Percentiles rank a stretch among this genome's conserved stretches.
phyloP scores from a whole-genome alignment of 805 yeast species.

The Monosporozyma servazzii region DNA sequence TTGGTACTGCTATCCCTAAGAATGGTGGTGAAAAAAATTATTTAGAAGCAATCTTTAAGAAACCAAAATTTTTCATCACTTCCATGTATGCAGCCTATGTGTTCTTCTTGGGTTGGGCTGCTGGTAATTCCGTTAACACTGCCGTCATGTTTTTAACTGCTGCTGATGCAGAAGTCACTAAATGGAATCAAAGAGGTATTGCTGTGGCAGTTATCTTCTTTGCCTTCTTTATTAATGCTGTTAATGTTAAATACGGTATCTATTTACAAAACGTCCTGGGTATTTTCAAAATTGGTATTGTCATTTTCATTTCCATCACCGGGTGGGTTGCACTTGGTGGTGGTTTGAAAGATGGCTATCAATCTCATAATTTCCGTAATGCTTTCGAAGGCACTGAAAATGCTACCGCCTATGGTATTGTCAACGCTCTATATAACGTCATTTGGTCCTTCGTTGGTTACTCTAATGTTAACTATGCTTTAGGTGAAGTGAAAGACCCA shows the following conservation, averaged over 20 bases:
- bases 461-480: constrained; percentile 74
- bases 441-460: constrained; percentile 83
- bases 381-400: constrained; percentile 45
- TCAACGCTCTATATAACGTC: constrained; percentile 69
- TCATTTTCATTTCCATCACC: constrained; percentile 58
- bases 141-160: constrained; percentile 73
- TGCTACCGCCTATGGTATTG: constrained; percentile 60
- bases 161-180: constrained; percentile 54
- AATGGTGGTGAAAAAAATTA: constrained; percentile 86
- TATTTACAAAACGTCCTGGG: constrained; percentile 60
- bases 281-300: constrained; percentile 61
- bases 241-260: constrained; percentile 57
- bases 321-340: constrained; percentile 84
- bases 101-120: constrained; percentile 76
- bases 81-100: constrained; percentile 61
- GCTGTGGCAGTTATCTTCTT: constrained; percentile 69
- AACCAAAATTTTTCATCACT: constrained; percentile 61
- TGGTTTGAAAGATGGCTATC: constrained; percentile 42
- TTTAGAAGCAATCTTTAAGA: constrained; percentile 58
- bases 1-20: constrained; percentile 68
- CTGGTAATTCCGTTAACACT: constrained; percentile 72
- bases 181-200: constrained; percentile 71
- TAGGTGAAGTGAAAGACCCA: constrained; percentile 72
- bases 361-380: constrained; percentile 51
- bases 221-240: constrained; percentile 53